These are phyloP conservation scores for Colletotrichum truncatum DNA, from an alignment of 2,329 filamentous ascomycete genomes.

Conservation along the genomic window DNA sequence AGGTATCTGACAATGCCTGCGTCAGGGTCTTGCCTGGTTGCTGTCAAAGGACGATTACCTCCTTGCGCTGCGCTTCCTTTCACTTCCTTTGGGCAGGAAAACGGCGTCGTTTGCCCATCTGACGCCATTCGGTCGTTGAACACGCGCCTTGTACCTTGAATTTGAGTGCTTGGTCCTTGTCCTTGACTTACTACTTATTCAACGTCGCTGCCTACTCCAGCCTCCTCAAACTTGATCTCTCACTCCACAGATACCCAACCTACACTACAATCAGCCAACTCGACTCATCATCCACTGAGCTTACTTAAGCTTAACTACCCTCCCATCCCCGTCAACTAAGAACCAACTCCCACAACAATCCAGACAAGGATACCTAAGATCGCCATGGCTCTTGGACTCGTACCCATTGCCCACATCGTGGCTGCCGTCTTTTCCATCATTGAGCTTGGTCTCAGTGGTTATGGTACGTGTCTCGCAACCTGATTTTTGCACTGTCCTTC, in stretches of 20 bases:
- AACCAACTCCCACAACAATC: neutral
- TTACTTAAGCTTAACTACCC: neutral
- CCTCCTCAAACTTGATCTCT: neutral
- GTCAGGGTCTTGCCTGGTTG: neutral
- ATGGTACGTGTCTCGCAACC: conserved; percentile 63
- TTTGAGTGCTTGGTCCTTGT: neutral
- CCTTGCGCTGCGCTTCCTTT: too few species aligned
- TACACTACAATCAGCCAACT: neutral
- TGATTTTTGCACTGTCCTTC: neutral
- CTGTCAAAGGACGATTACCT: too few species aligned
- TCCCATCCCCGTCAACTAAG: neutral
- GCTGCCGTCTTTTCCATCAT: conserved; percentile 77
- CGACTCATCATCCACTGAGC: neutral
- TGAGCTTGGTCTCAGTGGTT: conserved; percentile 78
- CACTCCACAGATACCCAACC: neutral
- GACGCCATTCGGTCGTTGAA: conserved; percentile 19
- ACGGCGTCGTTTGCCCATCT: conserved; percentile 10
- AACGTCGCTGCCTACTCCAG: neutral
- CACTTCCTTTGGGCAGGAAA: too few species aligned
- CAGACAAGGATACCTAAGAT: neutral
- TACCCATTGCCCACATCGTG: conserved; percentile 58
- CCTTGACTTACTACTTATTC: conserved; percentile 25
- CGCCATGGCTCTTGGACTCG: conserved; percentile 21
- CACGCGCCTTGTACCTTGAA: neutral
- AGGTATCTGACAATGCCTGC: neutral